Base-by-base conservation (phyloP, 805 yeast genomes). In the Ogataea philodendri region DNA sequence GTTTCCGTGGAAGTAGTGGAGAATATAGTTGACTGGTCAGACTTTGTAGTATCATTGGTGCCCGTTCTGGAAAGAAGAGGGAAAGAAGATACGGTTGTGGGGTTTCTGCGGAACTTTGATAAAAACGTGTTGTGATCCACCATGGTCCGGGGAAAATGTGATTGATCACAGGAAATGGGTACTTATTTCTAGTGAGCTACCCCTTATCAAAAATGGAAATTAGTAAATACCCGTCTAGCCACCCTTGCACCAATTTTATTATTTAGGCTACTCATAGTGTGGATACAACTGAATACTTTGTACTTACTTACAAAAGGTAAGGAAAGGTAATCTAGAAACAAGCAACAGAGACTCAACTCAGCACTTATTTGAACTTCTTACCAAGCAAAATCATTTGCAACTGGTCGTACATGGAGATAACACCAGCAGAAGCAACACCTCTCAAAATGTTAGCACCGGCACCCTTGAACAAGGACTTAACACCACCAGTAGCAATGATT, bases 381-480 rank as follows among this genome's bases (percentile, higher is more conserved):
- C 97, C 97, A 72, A 88, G 87, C 60, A 89, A 42, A 79, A 88
- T 81, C 74, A 88, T 71, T 77, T 88, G 96, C 70, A 88, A 76
- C 77, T 88, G 95, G 73, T 89, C 97, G 78, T 89, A 88, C 79
- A 89, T 64, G 76, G 97, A 88, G 71, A 88, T 86, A 62, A 89
- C 97, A 85, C 96, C 96, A 66, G 97, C 97, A 81, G 96, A 95
- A 72, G 97, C 97, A 67, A 88, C 96, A 86, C 96, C 96, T 84
- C 97, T 88, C 73, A 88, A 80, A 81, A 88, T 88, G 93, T 88
- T 88, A 71, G 97, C 96, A 82, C 90, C 96, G 74, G 96, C 88
- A 78, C 97, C 97, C 81, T 86, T 89, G 90, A 88, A 88, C 72
- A 88, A 78, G 60, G 97, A 86, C 46, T 65, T 62, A 60, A 85